These are phyloP conservation scores for Podochytrium sp. DNA, from an alignment of 192 early-diverging fungal genomes.

Conservation along the genomic window DNA sequence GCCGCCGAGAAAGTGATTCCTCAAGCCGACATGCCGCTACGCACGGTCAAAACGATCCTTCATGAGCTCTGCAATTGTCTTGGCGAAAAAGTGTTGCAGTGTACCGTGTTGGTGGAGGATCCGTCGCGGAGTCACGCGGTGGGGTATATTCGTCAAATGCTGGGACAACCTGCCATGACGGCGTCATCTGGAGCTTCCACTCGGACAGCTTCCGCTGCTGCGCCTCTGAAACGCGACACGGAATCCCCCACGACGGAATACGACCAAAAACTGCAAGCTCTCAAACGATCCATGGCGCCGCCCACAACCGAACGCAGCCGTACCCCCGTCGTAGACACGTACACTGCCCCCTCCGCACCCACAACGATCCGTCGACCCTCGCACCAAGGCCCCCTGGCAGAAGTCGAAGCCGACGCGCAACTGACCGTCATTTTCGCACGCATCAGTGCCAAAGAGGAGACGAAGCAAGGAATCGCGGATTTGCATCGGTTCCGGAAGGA, in stretches of 20 bases:
- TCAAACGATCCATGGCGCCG: neutral
- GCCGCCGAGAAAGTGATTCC: slow-evolving; percentile 69
- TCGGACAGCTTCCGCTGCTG: neutral
- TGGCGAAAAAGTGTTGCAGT: slow-evolving; percentile 63
- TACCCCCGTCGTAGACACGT: too few relatives aligned
- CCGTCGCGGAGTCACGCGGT: slow-evolving; percentile 57
- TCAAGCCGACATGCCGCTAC: slow-evolving; percentile 89
- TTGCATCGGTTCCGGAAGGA: slow-evolving; percentile 77
- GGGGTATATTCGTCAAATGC: slow-evolving; percentile 46
- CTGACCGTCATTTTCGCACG: slow-evolving; percentile 74
- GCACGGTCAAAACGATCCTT: slow-evolving; percentile 92
- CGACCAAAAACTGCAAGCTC: slow-evolving; percentile 2
- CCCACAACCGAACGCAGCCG: neutral
- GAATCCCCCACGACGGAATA: slow-evolving; percentile 2
- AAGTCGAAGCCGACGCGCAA: slow-evolving; percentile 67
- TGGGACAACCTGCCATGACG: slow-evolving; percentile 36
- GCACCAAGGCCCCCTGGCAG: slow-evolving; percentile 32
- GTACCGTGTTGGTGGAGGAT: slow-evolving; percentile 66
- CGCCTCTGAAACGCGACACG: neutral
- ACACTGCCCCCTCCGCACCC: too few relatives aligned
- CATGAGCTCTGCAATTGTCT: slow-evolving; percentile 74
- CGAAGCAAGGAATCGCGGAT: slow-evolving; percentile 74
- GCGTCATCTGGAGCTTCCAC: neutral
- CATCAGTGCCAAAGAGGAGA: slow-evolving; percentile 69
- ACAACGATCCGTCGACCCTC: neutral